A percentile compares a stretch with the other conserved stretches of the same genome.
These are phyloP conservation scores for Pythium coloratum DNA, from an alignment of 352 stramenopile genomes.

Conservation along the genomic window DNA sequence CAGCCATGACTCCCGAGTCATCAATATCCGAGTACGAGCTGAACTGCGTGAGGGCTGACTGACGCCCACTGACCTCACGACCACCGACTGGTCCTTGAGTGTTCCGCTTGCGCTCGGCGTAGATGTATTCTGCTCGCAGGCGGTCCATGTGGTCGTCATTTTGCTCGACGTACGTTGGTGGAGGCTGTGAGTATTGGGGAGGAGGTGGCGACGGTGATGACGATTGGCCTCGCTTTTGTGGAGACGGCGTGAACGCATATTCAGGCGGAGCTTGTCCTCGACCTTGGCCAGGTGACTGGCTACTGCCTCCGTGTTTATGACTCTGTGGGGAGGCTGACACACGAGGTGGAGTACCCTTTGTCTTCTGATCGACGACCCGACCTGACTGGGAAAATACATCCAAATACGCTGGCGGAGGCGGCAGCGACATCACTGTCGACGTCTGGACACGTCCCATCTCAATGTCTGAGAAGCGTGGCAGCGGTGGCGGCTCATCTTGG, in stretches of 20 bases:
- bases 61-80: slow-evolving; percentile 27
- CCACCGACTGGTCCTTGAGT: slow-evolving; percentile 20
- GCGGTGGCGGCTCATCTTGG: neutral
- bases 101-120: slow-evolving; percentile 62
- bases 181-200: slow-evolving; percentile 22
- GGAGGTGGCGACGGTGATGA: slow-evolving; percentile 5
- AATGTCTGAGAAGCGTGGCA: slow-evolving; percentile 48
- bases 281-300: slow-evolving; percentile 21
- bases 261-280: neutral
- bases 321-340: slow-evolving; percentile 21
- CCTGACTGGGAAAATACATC: slow-evolving; percentile 43
- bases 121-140: slow-evolving; percentile 70
- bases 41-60: slow-evolving; percentile 43
- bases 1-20: slow-evolving; percentile 53
- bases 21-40: slow-evolving; percentile 71
- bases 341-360: neutral
- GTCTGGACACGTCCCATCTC: slow-evolving; percentile 34
- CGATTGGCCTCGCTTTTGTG: neutral
- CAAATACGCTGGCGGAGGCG: slow-evolving; percentile 38
- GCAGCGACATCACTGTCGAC: slow-evolving; percentile 26
- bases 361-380: slow-evolving; percentile 12
- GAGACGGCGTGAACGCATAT: neutral
- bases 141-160: slow-evolving; percentile 31
- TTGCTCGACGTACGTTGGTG: slow-evolving; percentile 41
- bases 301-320: slow-evolving; percentile 21